These are phyloP conservation scores for Mycena filopes DNA, from an alignment of 768 basidiomycete genomes.

Conservation along the genomic window DNA sequence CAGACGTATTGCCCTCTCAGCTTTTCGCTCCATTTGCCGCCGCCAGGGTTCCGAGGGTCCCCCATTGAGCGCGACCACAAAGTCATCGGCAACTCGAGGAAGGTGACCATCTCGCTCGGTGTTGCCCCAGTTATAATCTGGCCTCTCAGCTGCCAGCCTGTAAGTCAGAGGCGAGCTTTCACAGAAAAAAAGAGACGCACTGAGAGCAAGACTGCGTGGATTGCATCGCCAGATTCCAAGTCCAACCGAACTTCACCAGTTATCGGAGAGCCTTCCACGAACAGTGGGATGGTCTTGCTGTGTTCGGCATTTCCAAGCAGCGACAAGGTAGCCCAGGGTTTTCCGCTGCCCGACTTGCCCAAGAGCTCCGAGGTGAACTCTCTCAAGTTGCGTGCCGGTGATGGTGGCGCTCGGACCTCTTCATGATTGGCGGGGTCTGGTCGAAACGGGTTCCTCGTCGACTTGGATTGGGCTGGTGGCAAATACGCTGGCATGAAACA, in stretches of 20 bases:
- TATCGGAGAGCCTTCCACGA: conserved; percentile 47
- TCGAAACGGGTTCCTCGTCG: conserved; percentile 17
- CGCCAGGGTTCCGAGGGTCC: conserved; percentile 38
- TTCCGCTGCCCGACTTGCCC: conserved; percentile 39
- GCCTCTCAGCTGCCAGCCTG: conserved; percentile 44
- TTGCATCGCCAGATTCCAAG: conserved; percentile 51
- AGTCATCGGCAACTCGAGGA: conserved; percentile 46
- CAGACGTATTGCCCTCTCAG: conserved; percentile 49
- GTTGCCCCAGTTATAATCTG: conserved; percentile 52
- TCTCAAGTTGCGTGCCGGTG: neutral
- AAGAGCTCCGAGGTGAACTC: conserved; percentile 43
- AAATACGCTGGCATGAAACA: conserved; percentile 3
- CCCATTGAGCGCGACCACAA: conserved; percentile 51
- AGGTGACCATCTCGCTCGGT: conserved; percentile 44
- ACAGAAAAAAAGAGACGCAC: conserved; percentile 43
- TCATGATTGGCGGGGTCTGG: neutral
- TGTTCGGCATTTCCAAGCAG: conserved; percentile 54
- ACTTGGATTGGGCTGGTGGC: neutral
- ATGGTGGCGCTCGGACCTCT: neutral
- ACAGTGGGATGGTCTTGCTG: conserved; percentile 47
- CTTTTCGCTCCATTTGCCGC: conserved; percentile 38
- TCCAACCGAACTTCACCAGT: conserved; percentile 49
- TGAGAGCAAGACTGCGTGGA: conserved; percentile 59
- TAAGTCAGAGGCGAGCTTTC: conserved; percentile 4
- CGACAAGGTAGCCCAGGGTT: conserved; percentile 59